Evolutionary conservation across 2,329 filamentous ascomycete genomes (phyloP).

Genomic region (Penicillium sp.): DNA sequence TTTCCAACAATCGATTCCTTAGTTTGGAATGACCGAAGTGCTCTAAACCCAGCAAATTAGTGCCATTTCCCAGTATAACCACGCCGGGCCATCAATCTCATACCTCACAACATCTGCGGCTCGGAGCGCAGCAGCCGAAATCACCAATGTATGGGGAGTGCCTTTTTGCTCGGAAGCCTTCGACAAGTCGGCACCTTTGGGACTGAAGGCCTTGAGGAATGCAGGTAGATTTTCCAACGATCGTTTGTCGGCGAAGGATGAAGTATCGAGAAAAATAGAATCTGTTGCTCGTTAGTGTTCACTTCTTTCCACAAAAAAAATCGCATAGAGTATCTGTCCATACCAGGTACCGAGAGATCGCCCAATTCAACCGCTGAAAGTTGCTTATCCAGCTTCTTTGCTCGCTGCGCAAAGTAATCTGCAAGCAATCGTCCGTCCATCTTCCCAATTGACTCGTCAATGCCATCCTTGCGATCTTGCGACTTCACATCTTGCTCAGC

Average conservation of each 20-base stretch:
- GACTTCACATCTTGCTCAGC: constrained; percentile 26
- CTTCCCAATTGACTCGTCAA: constrained; percentile 72
- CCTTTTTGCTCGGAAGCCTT: constrained; percentile 63
- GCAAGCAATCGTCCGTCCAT: constrained; percentile 81
- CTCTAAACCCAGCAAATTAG: constrained; percentile 42
- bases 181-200: constrained; percentile 55
- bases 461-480: constrained; percentile 59
- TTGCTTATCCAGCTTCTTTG: constrained; percentile 70
- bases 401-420: constrained; percentile 76
- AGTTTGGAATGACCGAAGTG: constrained; percentile 69
- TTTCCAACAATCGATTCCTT: constrained; percentile 78
- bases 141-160: constrained; percentile 76
- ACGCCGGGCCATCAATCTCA: constrained; percentile 9
- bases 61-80: background rate
- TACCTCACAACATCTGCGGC: constrained; percentile 78
- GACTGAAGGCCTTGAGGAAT: constrained; percentile 62
- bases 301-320: background rate
- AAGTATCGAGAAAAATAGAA: constrained; percentile 71
- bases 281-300: constrained; percentile 44
- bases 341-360: constrained; percentile 74
- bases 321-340: constrained; percentile 14
- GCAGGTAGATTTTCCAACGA: constrained; percentile 66
- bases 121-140: constrained; percentile 77
- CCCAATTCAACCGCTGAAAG: constrained; percentile 77
- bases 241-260: constrained; percentile 62